Evolutionary conservation across 1,284 basidiomycete species (phyloP).

Genomic region (Cryptococcus amylolentus): DNA sequence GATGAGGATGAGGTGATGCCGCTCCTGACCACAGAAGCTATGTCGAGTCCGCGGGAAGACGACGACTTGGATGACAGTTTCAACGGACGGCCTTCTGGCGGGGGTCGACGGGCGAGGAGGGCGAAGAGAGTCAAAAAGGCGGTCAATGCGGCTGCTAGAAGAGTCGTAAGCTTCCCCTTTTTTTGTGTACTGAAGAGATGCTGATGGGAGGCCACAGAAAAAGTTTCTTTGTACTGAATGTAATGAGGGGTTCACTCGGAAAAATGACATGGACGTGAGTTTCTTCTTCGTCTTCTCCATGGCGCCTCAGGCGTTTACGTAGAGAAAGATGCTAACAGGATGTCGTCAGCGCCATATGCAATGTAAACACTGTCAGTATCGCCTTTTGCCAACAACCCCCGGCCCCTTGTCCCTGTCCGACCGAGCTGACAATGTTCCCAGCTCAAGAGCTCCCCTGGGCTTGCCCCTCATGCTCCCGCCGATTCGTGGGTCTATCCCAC

Average conservation of each 20-base stretch:
- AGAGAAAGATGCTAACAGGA: neutral
- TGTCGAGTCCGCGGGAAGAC: too few relatives aligned
- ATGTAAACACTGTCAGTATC: slow-evolving; percentile 12
- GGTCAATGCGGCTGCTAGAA: too few relatives aligned
- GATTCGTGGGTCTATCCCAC: slow-evolving; percentile 7
- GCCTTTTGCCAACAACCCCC: neutral
- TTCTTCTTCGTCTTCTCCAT: neutral
- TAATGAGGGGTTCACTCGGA: slow-evolving; percentile 6
- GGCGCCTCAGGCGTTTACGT: neutral
- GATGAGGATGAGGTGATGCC: too few relatives aligned
- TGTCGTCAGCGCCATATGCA: slow-evolving; percentile 7
- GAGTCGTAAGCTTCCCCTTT: too few relatives aligned
- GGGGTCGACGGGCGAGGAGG: too few relatives aligned
- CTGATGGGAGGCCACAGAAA: neutral
- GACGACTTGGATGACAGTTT: too few relatives aligned
- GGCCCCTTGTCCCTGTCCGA: too few relatives aligned
- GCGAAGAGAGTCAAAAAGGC: too few relatives aligned
- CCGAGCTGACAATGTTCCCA: neutral
- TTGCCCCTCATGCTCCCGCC: slow-evolving; percentile 9
- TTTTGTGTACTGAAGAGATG: neutral
- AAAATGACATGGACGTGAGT: slow-evolving; percentile 14
- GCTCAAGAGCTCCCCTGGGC: slow-evolving; percentile 1
- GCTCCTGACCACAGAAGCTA: too few relatives aligned
- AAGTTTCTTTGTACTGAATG: slow-evolving; percentile 5
- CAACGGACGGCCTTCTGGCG: too few relatives aligned